Evolutionary conservation across 495 filamentous ascomycete genomes (phyloP).

Genomic region (Aspergillus nidulans): DNA sequence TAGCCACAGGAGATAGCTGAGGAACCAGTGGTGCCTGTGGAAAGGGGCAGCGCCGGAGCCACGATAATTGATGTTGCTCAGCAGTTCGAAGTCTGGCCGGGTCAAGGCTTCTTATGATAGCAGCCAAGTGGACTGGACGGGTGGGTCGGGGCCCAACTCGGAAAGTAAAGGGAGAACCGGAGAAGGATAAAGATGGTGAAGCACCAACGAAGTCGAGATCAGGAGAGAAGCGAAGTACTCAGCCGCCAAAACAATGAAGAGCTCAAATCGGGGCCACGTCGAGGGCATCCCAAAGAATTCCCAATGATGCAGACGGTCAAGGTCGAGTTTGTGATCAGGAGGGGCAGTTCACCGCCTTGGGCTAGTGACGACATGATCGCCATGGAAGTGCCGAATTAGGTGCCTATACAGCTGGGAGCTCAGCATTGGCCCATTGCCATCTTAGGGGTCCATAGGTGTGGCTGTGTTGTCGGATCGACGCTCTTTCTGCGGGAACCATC

Average conservation of each 20-base stretch:
- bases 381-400: neutral
- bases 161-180: neutral
- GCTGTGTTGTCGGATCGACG: constrained; percentile 4
- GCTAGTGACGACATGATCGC: constrained; percentile 2
- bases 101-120: constrained; percentile 1
- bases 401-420: neutral
- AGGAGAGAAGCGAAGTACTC: neutral
- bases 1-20: constrained; percentile 1
- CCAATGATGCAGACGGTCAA: constrained; percentile 1
- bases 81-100: neutral
- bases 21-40: neutral
- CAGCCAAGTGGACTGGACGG: constrained; percentile 8
- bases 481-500: neutral
- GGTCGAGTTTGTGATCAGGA: neutral
- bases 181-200: neutral
- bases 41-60: constrained; percentile 3
- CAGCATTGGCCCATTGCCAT: neutral
- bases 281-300: neutral
- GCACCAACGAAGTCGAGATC: neutral
- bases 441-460: constrained; percentile 1
- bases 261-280: neutral
- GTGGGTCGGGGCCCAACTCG: neutral
- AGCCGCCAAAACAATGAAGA: neutral
- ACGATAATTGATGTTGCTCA: neutral
- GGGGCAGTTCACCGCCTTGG: constrained; percentile 6